These are phyloP conservation scores for Plantago major DNA, from an alignment of 257 asterid genomes.

Conservation along the genomic window DNA sequence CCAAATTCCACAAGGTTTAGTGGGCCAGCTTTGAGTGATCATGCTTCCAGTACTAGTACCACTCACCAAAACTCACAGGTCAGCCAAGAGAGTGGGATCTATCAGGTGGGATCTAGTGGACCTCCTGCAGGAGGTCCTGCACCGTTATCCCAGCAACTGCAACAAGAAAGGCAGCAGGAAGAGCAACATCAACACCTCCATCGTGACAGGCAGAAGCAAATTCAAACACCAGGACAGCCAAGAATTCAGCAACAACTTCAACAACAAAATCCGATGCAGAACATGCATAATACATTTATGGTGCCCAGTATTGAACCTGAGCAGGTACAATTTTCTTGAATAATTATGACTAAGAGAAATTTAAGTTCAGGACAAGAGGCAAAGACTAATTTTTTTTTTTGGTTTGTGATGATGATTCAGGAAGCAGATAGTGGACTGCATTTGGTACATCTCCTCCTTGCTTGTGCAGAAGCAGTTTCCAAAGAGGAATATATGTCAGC, in stretches of 20 bases:
- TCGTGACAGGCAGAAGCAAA: slow-evolving; percentile 14
- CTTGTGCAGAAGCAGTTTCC: slow-evolving; percentile 81
- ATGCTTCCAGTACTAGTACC: too few relatives aligned
- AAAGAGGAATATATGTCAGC: slow-evolving; percentile 84
- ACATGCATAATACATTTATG: slow-evolving; percentile 40
- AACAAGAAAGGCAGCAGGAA: slow-evolving; percentile 59
- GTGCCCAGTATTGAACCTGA: slow-evolving; percentile 55
- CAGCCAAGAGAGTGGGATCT: slow-evolving; percentile 25
- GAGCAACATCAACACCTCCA: slow-evolving; percentile 30
- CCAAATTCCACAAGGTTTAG: slow-evolving; percentile 35
- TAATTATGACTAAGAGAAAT: neutral
- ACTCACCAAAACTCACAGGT: slow-evolving; percentile 22
- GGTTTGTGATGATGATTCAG: slow-evolving; percentile 20
- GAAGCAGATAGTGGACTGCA: slow-evolving; percentile 77
- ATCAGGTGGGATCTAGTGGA: slow-evolving; percentile 23
- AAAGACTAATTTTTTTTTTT: neutral
- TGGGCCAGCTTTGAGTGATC: slow-evolving; percentile 23
- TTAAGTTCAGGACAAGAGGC: neutral
- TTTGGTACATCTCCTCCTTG: slow-evolving; percentile 74
- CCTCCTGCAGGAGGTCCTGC: slow-evolving; percentile 16
- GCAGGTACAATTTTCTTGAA: slow-evolving; percentile 32
- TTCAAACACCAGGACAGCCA: slow-evolving; percentile 19
- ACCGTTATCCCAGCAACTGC: slow-evolving; percentile 56
- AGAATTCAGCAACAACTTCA: slow-evolving; percentile 18
- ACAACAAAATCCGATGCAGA: slow-evolving; percentile 30